These are phyloP conservation scores for Hawksworthiomyces lignivorus DNA, from an alignment of 2,329 filamentous ascomycete species.

Conservation along the genomic window DNA sequence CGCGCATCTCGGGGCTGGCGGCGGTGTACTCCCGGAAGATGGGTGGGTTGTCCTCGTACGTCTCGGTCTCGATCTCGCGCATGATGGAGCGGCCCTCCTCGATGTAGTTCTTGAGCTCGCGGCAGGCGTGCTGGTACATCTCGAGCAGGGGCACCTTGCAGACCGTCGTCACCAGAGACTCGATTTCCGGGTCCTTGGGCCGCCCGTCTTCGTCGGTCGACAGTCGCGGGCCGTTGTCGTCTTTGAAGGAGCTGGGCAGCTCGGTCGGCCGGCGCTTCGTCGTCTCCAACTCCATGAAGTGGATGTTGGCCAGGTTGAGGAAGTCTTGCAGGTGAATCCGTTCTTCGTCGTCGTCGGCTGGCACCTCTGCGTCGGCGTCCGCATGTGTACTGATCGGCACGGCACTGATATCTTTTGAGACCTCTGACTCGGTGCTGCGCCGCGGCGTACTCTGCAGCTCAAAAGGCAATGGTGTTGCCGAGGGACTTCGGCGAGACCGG, in stretches of 20 bases:
- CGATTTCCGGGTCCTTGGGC: constrained; percentile 31
- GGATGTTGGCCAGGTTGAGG: constrained; percentile 88
- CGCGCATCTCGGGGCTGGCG: constrained; percentile 73
- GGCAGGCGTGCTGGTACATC: constrained; percentile 88
- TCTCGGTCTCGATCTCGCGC: constrained; percentile 82
- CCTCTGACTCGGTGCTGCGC: not conserved
- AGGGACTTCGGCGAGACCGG: constrained; percentile 39
- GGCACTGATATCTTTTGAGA: too few species aligned
- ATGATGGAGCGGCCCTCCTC: constrained; percentile 86
- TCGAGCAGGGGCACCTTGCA: constrained; percentile 91
- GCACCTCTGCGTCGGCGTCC: constrained; percentile 26
- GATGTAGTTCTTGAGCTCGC: constrained; percentile 94
- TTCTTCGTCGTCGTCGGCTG: constrained; percentile 36
- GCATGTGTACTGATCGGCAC: too few species aligned
- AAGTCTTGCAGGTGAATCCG: constrained; percentile 85
- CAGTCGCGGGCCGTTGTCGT: constrained; percentile 23
- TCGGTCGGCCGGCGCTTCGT: constrained; percentile 86
- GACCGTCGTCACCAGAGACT: constrained; percentile 78
- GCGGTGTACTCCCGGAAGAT: constrained; percentile 88
- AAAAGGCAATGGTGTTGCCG: constrained; percentile 27
- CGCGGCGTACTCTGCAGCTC: constrained; percentile 20
- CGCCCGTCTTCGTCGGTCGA: constrained; percentile 22
- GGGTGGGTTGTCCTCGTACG: constrained; percentile 80
- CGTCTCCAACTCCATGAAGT: constrained; percentile 97
- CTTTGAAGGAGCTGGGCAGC: constrained; percentile 44